Base-by-base conservation (phyloP, 352 stramenopile genomes). In the Pythium coloratum region DNA sequence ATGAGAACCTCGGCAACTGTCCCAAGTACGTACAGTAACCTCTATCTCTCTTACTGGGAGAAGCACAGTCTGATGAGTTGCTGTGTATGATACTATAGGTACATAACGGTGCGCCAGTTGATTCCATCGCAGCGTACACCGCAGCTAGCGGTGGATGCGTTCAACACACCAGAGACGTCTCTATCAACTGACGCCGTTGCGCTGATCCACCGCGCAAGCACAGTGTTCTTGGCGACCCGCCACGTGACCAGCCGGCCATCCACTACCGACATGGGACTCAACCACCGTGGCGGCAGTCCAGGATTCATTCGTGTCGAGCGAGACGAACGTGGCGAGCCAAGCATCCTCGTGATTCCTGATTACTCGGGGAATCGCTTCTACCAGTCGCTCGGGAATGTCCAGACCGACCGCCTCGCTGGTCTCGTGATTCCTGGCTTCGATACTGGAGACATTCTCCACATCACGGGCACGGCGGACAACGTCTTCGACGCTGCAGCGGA, bases 1-100 rank as follows among this genome's bases (percentile, higher is more conserved):
- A 66, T 36, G 60, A 66, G 26, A 66, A 53, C 36, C 46, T 66
- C 14, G 60, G 60, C 60, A 66, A 66, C 34, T 66, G 60, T 38
- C 60, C 60, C 49, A 66, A 66, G 51, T 66, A 66, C 51, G 33
- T 38, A 38, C 33, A 38, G 5, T 10, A 9, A 6, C 33, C 33
- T 38, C 33, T 38, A 6, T 6, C 33, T 38, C 33, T 38, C 33
- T 38, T 38, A 38, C 33, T 10, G 9, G 33, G 33, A 38, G 33
- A 38, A 38, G 5, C 33, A 38, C 5, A 10, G 33, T 38, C 33
- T 38, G 33, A 38, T 2, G 33, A 38, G 33, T 38, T 38, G 33
- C 9, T 1, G 33, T 38, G 33, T 38, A 9, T 10, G 9, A 6
- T 38, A 38, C 20, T 38, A 38, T 38, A 38, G 33, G 33, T 38